Conservation (phyloP, 495 filamentous ascomycete species). For the Penicillium daleae region DNA sequence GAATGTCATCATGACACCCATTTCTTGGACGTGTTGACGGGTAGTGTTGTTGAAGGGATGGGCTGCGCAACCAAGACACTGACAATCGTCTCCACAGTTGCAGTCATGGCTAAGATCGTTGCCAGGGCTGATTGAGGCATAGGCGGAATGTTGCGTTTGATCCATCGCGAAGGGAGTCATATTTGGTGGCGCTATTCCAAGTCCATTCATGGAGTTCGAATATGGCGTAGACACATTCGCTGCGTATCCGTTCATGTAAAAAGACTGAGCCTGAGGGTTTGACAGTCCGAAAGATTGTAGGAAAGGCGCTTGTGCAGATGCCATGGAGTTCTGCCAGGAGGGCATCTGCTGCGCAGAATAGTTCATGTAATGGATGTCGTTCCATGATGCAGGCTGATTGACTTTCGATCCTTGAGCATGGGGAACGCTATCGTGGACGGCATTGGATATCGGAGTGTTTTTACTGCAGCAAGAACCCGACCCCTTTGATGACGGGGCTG, state of each 20-base stretch:
- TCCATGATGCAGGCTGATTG: constrained; percentile 16
- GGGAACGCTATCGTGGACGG: neutral
- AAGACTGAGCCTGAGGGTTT: constrained; percentile 13
- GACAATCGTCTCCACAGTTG: constrained; percentile 66
- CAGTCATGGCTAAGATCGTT: constrained; percentile 53
- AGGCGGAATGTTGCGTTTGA: constrained; percentile 16
- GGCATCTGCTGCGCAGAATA: constrained; percentile 23
- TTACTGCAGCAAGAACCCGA: constrained; percentile 39
- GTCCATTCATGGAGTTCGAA: constrained; percentile 18
- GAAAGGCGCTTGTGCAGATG: constrained; percentile 17
- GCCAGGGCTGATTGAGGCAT: constrained; percentile 14
- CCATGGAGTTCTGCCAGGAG: constrained; percentile 32
- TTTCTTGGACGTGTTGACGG: constrained; percentile 62
- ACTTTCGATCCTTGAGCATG: constrained; percentile 7
- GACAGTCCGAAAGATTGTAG: constrained; percentile 26
- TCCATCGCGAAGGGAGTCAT: constrained; percentile 22
- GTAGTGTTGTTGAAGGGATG: constrained; percentile 78
- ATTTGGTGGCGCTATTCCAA: constrained; percentile 23
- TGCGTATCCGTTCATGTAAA: constrained; percentile 24
- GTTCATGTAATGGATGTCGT: constrained; percentile 22
- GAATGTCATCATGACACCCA: constrained; percentile 49
- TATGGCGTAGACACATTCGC: constrained; percentile 20
- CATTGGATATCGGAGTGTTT: constrained; percentile 6
- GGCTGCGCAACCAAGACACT: constrained; percentile 68
- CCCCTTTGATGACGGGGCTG: constrained; percentile 18